Evolutionary conservation across 2,329 filamentous ascomycete species (phyloP).

Genomic region (Herpotrichia juniperi): DNA sequence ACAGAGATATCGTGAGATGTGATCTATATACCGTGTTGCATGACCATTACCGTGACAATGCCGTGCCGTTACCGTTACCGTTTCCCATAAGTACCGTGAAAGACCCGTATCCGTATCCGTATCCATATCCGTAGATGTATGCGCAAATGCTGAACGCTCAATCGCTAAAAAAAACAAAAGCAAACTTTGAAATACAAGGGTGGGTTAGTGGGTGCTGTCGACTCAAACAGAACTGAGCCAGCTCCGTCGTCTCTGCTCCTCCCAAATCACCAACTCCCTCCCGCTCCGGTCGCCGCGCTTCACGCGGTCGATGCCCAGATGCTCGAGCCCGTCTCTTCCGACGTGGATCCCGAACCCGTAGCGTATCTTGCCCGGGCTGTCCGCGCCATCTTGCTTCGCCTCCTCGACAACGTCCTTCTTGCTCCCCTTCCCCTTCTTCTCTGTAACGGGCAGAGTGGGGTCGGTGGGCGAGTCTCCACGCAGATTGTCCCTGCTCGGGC

Average conservation of each 20-base stretch:
- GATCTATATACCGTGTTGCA: constrained; percentile 17
- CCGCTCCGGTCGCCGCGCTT: constrained; percentile 42
- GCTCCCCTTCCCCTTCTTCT: constrained; percentile 13
- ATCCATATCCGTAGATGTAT: constrained; percentile 16
- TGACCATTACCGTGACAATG: constrained; percentile 1
- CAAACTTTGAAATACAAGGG: not conserved
- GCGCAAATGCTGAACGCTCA: not conserved
- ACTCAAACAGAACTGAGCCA: constrained; percentile 19
- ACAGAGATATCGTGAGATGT: constrained; percentile 14
- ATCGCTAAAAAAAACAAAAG: constrained; percentile 2
- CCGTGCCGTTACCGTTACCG: not conserved
- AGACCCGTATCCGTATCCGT: too few species aligned
- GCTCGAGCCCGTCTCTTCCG: constrained; percentile 65
- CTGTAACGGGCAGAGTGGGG: constrained; percentile 14
- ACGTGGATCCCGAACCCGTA: constrained; percentile 65
- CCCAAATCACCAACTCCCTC: constrained; percentile 43
- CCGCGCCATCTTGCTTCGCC: constrained; percentile 35
- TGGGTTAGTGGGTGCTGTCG: too few species aligned
- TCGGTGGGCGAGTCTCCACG: constrained; percentile 27
- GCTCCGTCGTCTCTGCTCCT: constrained; percentile 40
- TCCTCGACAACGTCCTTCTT: constrained; percentile 9
- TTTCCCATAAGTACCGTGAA: constrained; percentile 8
- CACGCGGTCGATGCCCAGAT: constrained; percentile 65
- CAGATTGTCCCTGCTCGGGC: constrained; percentile 35
- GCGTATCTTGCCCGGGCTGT: constrained; percentile 40